Evolutionary conservation across 345 rosid species (phyloP), one percentile per base, ranked within the genome.

Genomic region (Eucalyptus cloeziana): DNA sequence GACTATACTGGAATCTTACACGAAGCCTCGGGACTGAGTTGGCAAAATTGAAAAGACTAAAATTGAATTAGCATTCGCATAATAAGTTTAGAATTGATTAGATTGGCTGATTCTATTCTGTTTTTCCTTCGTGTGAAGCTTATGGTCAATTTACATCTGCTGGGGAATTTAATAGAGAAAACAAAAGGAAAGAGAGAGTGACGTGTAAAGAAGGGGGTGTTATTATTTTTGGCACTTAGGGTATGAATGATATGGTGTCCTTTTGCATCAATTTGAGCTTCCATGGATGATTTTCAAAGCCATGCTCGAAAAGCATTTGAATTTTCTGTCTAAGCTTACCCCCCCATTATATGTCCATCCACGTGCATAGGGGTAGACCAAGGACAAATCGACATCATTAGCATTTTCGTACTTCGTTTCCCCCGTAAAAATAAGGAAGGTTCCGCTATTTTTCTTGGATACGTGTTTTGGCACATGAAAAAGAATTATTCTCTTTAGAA

Each of bases 21-120:
- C 1, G 0, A 37, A 71, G 2, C 8, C 3, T 71, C 2, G 0
- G 0, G 14, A 33, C 0, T 2, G 2, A 71, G 37, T 21, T 37
- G 2, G 2, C 13, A 11, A 71, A 19, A 37, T 17, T 1, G 1
- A 10, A 71, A 71, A 71, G 2, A 10, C 1, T 2, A 10, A 1
- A 24, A 71, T 3, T 44, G 3, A 40, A 40, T 21, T 21, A 13
- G 0, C 3, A 21, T 76, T 3, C 0, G 1, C 13, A 21, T 10
- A 1, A 21, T 21, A 6, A 5, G 5, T 10, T 21, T n/a, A 14
- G 5, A 14, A 7, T n/a, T 2, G 1, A 21, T 76, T 11, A 2
- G 5, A 21, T 19, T 6, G 1, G 27, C 19, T 4, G 14, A 19
- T 71, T 71, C 4, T 19, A 37, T 71, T 71, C 1, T 7, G 1